Conservation (phyloP, 208 protist genomes). For the Tritrichomonas musculus region DNA sequence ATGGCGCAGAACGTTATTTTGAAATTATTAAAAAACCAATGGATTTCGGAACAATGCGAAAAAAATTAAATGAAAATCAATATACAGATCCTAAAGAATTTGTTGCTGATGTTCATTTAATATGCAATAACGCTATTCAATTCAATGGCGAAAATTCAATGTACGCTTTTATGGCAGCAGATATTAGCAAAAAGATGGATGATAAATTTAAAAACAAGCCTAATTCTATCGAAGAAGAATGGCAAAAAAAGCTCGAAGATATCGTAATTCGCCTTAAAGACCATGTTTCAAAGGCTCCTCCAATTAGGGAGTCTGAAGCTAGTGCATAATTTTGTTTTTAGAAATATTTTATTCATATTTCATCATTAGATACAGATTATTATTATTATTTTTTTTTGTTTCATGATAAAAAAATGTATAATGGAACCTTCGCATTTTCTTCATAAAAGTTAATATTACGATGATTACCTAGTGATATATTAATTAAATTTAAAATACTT, state of each 20-base stretch:
- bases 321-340: too few species aligned
- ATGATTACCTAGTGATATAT: too few species aligned
- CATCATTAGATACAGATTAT: too few species aligned
- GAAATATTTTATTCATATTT: too few species aligned
- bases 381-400: too few species aligned
- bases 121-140: neutral
- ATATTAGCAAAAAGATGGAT: neutral
- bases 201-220: neutral
- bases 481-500: too few species aligned
- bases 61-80: neutral
- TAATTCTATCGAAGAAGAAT: neutral
- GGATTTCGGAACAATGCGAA: neutral
- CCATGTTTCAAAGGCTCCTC: neutral
- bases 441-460: too few species aligned
- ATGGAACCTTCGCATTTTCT: too few species aligned
- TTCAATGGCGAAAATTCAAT: slow-evolving; percentile 27
- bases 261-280: neutral
- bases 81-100: neutral
- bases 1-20: neutral
- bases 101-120: neutral
- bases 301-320: too few species aligned
- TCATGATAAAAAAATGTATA: too few species aligned
- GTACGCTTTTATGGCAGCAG: neutral
- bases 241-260: neutral
- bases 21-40: neutral